Base-by-base conservation (phyloP, 106 monocot genomes). In the Xerophyta viscosa region DNA sequence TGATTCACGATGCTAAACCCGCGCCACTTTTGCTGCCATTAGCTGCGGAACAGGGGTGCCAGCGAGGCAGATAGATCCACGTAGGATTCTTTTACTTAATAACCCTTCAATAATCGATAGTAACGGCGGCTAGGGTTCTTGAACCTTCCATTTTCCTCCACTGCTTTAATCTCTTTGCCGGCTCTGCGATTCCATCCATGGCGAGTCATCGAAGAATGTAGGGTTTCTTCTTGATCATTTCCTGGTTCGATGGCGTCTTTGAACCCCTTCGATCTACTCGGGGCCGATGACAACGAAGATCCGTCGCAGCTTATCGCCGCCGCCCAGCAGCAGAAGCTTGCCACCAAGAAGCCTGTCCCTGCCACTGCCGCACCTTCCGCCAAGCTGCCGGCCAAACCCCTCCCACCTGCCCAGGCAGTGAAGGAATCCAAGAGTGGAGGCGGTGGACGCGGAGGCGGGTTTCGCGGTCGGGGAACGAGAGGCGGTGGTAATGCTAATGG, bases 371-470 rank as follows among this genome's bases (percentile, higher is more conserved):
- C 13, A 28, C 41, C 70, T 20, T 36, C 60, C 41, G 84, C 68
- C n/a, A 85, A 76, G 75, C 67, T 80, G 0, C 84, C 85, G 0
- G 25, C 79, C 8, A 91, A 91, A 48, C 81, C 91, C 2, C 39
- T 75, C 15, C 85, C 91, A 36, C 81, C 91, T 4, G 61, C 85
- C 31, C 85, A 91, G 54, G 81, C 66, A 89, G 88, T 77, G 41
- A 79, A 56, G 67, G 56, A 50, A 23, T 28, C 70, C 1, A 78
- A 66, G 57, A 70, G 77, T 25, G 71, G 77, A 24, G 77, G 73
- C 21, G 76, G 77, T 12, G 25, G 21, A 15, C 52, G 76, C 6
- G 54, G 76, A 29, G 64, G 65, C 20, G 71, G 82, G 2, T 15
- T 13, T 19, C 46, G 46, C 19, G 84, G 77, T 14, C 77, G 77